Evolutionary conservation across 1,284 basidiomycete genomes (phyloP), one percentile per base, ranked within the genome.

Genomic region (Trametes polyzona): DNA sequence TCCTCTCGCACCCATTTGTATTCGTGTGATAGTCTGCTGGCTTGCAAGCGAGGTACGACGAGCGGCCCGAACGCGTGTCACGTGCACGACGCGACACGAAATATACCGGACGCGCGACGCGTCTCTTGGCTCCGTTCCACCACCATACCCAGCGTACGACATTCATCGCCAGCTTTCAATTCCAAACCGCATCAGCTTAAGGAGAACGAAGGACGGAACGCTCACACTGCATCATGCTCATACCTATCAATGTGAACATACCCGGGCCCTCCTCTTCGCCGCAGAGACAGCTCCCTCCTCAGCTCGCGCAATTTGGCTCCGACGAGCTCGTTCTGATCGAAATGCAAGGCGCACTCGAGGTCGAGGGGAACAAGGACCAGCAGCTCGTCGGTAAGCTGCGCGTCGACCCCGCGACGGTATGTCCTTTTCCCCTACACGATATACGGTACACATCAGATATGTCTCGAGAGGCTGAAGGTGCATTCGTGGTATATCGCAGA

Each of bases 271-370:
- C 75, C 12, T 61, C 67, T 4, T 67, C 72, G 37, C 54, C 70
- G 3, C 64, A 66, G 11, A 67, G 70, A 1, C 80, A 79, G 55
- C 78, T 91, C 4, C 83, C 87, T 0, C 76, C 83, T 5, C 71
- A 77, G 0, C 76, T 92, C 19, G 86, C 84, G 1, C 80, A 80
- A 55, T 82, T 92, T 48, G 88, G 87, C 12, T 78, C 87, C 54
- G 81, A 85, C 40, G 88, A 88, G 67, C 66, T 90, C 14, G 80
- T 90, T 42, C 76, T 93, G 12, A 80, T 93, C 49, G 90, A 93
- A 67, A 76, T 93, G 9, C 91, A 93, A 69, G 90, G 90, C 49
- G 73, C 76, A 37, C 78, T 93, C 27, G 83, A 90, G 52, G 80
- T 87, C 19, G 84, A 88, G 41, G 79, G 80, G 17, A 74, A 75